Base-by-base conservation (phyloP, 1,284 basidiomycete genomes). In the Farysia itapuensis region DNA sequence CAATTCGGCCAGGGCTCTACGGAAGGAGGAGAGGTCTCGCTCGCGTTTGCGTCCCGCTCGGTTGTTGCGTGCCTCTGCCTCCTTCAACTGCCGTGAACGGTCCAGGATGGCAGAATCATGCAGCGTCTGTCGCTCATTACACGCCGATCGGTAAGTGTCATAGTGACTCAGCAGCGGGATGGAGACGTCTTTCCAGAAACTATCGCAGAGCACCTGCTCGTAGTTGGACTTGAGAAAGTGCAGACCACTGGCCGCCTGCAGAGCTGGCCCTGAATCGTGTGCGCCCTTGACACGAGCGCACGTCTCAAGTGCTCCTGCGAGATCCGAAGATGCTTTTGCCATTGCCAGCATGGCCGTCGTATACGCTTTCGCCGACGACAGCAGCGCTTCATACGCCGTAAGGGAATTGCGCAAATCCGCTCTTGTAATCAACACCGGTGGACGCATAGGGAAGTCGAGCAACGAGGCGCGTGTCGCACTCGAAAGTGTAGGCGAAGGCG, bases 221-320 rank as follows among this genome's bases (percentile, higher is more conserved):
- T 94, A 90, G 77, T 94, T 94, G 43, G 87, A 86, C 70, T 94
- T 87, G 60, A 96, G 83, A 77, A 91, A 89, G 77, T 95, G 90
- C 39, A 95, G 79, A 2, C 92, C 92, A 25, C 53, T 45, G 15
- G 70, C 64, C 3, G 73, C 74, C 31, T 75, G 72, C 30, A 76
- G 43, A 8, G 45, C 53, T 1, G 66, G 45, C 12, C 69, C 71
- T 5, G 47, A 57, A 5, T 63, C 51, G 39, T 75, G 70, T 0
- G 71, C 71, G 12, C 74, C 74, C 41, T 76, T 76, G 36, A 74
- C 46, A 4, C 65, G 48, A 9, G 68, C 66, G 51, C 73, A 75
- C 21, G 66, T 61, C 29, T 76, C 67, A 12, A 76, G 49, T 9
- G 73, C 87, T 73, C 88, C 85, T 19, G 91, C 93, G 61, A 96